These are phyloP conservation scores for Wallacemonas sp. DNA, from an alignment of 208 protist genomes.

Conservation along the genomic window DNA sequence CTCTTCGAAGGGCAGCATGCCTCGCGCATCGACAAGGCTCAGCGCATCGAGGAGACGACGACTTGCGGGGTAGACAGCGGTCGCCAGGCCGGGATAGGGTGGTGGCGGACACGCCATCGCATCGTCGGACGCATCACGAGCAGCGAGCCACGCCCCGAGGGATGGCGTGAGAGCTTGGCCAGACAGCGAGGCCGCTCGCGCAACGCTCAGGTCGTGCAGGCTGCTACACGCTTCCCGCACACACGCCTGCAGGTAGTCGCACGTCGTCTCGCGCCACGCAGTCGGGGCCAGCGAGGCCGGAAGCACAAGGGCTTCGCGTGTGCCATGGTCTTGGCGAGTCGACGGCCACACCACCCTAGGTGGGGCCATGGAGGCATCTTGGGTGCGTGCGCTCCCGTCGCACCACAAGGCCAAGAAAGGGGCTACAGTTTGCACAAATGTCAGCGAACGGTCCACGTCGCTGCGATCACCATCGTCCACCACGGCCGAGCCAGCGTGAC, in stretches of 20 bases:
- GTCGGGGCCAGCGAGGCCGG: conserved; percentile 5
- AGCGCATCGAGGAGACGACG: conserved; percentile 23
- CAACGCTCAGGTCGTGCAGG: not conserved
- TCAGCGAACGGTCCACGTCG: not conserved
- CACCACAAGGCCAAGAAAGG: conserved; percentile 36
- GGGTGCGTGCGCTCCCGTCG: not conserved
- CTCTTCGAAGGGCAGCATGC: conserved; percentile 11
- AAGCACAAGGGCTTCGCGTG: not conserved
- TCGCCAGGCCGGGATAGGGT: conserved; percentile 1
- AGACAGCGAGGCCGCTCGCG: not conserved
- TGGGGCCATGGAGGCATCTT: not conserved
- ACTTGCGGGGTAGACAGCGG: conserved; percentile 47
- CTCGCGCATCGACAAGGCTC: conserved; percentile 18
- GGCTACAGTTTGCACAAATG: conserved; percentile 24
- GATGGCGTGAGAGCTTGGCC: not conserved
- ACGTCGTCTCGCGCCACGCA: conserved; percentile 10
- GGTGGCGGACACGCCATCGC: not conserved
- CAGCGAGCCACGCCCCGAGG: not conserved
- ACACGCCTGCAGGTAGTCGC: conserved; percentile 10
- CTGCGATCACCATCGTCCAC: not conserved
- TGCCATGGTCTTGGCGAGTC: not conserved
- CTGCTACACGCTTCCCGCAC: not conserved
- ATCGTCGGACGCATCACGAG: not conserved
- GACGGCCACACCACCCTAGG: not conserved
- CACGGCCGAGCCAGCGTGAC: not conserved